Evolutionary conservation across 176 grass and related monocot species (phyloP), one percentile per base, ranked within the genome.

Genomic region (Luzula sylvatica): DNA sequence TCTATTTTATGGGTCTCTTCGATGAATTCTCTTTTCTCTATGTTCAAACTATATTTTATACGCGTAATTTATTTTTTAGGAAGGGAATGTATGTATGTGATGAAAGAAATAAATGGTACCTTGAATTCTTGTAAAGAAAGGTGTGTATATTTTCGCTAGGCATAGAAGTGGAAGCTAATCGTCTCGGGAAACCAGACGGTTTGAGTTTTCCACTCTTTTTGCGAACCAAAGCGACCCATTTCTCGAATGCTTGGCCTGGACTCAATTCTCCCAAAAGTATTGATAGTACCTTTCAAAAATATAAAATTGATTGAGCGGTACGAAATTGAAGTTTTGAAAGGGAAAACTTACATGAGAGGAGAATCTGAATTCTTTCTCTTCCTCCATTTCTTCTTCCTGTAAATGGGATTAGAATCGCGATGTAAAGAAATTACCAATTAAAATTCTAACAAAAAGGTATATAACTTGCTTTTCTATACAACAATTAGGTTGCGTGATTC

Each of bases 221-320:
- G 79, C 84, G 92, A 43, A 96, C 92, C 52, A 96, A 18, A 1
- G 73, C 69, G 13, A 96, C 28, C 92, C 92, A 96, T 82, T 75
- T 86, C 67, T 96, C 84, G 4, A 86, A 86, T 39, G 74, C 55
- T 11, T 86, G 92, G 3, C 27, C 83, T 4, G 79, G 66, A 40
- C 73, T 58, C 38, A 72, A 53, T 28, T 86, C 80, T 47, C 84
- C 74, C 67, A 85, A 79, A 15, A 96, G 65, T 55, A 86, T 70
- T 4, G 81, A 96, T 57, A 89, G 74, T 61, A 88, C 83, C 90
- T 95, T 59, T 12, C n/a, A 64, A 52, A 54, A 14, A 66, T 14
- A 55, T 62, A 55, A 1, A 87, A 21, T 23, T 32, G 66, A 43
- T 54, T 26, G 20, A 9, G 18, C 9, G 30, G 30, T 35, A 35